These are phyloP conservation scores for Skeletonema menzelii DNA, from an alignment of 108 stramenopile species.

Conservation along the genomic window DNA sequence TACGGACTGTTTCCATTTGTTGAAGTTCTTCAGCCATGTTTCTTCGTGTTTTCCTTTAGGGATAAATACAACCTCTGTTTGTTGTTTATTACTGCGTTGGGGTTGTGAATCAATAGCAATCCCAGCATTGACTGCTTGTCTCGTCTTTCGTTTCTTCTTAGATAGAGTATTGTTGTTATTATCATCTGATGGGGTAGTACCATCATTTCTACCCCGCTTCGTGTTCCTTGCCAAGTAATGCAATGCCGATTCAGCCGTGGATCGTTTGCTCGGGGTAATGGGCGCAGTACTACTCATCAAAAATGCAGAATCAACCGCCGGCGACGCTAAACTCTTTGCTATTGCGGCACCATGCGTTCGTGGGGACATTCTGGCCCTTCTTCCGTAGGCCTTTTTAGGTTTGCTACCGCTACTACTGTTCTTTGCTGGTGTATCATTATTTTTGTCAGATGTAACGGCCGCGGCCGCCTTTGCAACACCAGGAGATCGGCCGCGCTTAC, in stretches of 20 bases:
- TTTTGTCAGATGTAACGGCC: not conserved
- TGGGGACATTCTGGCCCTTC: not conserved
- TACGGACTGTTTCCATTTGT: constrained; percentile 3
- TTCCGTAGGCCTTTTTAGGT: not conserved
- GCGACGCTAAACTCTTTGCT: not conserved
- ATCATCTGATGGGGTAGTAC: not conserved
- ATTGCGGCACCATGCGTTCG: constrained; percentile 4
- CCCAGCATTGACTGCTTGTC: constrained; percentile 1
- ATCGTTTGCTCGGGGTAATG: constrained; percentile 6
- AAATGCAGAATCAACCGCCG: not conserved
- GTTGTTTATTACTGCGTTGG: not conserved
- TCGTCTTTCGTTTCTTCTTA: not conserved
- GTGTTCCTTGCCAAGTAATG: constrained; percentile 3
- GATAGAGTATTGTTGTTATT: not conserved
- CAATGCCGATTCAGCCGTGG: constrained; percentile 15
- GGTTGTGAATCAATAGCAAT: not conserved
- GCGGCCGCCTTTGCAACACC: not conserved
- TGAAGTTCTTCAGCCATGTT: constrained; percentile 13
- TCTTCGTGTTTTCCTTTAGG: constrained; percentile 11
- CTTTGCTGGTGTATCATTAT: not conserved
- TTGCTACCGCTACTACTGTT: not conserved
- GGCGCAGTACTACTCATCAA: not conserved
- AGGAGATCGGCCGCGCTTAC: not conserved
- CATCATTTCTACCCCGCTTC: not conserved
- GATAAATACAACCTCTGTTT: not conserved